phyloP scores from a whole-genome alignment of 768 basidiomycete genomes.

The Rhodosporidiobolus sp. region DNA sequence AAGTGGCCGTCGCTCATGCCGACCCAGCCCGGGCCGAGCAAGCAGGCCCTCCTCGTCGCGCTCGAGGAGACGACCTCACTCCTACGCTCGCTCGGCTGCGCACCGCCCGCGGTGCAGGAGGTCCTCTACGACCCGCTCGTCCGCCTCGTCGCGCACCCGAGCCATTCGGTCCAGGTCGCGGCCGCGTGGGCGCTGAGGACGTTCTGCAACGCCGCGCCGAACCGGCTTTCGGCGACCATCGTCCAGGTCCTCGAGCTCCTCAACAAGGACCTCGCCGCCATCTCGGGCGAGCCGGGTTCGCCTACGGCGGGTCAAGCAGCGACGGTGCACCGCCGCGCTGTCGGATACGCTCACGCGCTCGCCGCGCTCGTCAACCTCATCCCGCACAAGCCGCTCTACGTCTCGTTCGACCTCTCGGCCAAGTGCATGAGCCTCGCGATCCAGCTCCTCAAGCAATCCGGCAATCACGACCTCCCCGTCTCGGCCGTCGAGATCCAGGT shows the following conservation, averaged over 20 bases:
- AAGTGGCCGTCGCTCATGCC: slow-evolving; percentile 93
- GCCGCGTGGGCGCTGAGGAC: slow-evolving; percentile 83
- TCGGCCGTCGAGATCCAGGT: slow-evolving; percentile 84
- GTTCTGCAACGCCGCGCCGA: slow-evolving; percentile 85
- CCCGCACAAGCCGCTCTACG: slow-evolving; percentile 82
- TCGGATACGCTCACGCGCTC: slow-evolving; percentile 86
- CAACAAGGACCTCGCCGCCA: slow-evolving; percentile 73
- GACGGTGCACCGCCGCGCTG: slow-evolving; percentile 59
- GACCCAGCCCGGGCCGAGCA: slow-evolving; percentile 67
- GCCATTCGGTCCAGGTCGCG: slow-evolving; percentile 77
- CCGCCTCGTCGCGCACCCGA: slow-evolving; percentile 79
- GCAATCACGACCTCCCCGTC: slow-evolving; percentile 80
- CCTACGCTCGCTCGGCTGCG: slow-evolving; percentile 83
- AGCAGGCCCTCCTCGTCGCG: slow-evolving; percentile 67
- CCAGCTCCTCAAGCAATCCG: slow-evolving; percentile 80
- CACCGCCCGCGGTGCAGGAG: slow-evolving; percentile 85
- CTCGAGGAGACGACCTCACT: slow-evolving; percentile 81
- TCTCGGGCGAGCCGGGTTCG: slow-evolving; percentile 19
- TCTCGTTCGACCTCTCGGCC: slow-evolving; percentile 80
- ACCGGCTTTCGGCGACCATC: slow-evolving; percentile 75
- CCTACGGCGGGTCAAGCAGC: too few species aligned
- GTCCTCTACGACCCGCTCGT: slow-evolving; percentile 79
- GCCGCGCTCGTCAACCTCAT: slow-evolving; percentile 81
- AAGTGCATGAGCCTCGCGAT: slow-evolving; percentile 81
- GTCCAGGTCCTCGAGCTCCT: slow-evolving; percentile 73